These are phyloP conservation scores for Vitis rupestris DNA, from an alignment of 164 flowering plant genomes.

Conservation along the genomic window DNA sequence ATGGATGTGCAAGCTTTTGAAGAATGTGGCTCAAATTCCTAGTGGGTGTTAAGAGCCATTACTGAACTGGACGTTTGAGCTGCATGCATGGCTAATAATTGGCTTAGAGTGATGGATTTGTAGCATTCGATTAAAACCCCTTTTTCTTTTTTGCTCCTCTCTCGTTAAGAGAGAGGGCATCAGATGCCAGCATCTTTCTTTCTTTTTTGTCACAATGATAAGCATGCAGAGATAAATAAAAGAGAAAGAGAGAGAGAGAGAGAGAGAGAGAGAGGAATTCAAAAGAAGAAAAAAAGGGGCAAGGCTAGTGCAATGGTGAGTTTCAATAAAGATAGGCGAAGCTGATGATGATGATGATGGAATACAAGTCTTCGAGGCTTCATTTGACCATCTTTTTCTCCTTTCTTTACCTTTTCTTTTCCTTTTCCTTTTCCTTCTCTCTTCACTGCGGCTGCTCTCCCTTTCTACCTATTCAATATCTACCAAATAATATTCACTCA, in stretches of 20 bases:
- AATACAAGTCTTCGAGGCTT: conserved; percentile 30
- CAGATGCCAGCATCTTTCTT: too few species aligned
- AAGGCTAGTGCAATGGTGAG: conserved; percentile 20
- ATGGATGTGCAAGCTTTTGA: too few species aligned
- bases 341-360: conserved; percentile 22
- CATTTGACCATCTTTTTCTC: conserved; percentile 41
- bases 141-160: too few species aligned
- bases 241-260: background rate
- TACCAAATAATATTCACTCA: background rate
- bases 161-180: too few species aligned
- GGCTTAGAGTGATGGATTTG: too few species aligned
- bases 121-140: too few species aligned
- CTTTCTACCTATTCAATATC: background rate
- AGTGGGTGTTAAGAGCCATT: too few species aligned
- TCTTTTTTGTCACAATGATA: too few species aligned
- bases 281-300: conserved; percentile 1
- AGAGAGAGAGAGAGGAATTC: background rate
- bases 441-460: conserved; percentile 29
- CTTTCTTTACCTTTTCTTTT: background rate
- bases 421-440: conserved; percentile 12
- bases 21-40: too few species aligned
- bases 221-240: background rate
- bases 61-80: too few species aligned
- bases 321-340: conserved; percentile 40
- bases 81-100: too few species aligned